Evolutionary conservation across 345 rosid genomes (phyloP).

Genomic region (Cardamine chenopodiifolia): DNA sequence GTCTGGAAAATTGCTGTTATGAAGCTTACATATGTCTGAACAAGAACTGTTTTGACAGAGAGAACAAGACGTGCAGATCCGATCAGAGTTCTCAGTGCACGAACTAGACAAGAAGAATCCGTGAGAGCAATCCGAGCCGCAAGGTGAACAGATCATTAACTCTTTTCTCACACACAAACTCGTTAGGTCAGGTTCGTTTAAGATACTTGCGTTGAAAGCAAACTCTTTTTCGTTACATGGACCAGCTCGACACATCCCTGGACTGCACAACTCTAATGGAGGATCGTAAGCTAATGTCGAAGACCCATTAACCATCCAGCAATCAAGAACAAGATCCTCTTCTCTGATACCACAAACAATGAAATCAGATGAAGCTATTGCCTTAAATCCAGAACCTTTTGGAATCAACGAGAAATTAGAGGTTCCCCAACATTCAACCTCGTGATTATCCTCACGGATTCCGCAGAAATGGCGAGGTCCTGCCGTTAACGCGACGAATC

Average conservation of each 20-base stretch:
- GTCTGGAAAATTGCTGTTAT: conserved; percentile 45
- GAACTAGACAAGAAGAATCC: conserved; percentile 84
- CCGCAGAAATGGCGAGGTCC: conserved; percentile 85
- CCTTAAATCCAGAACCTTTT: conserved; percentile 70
- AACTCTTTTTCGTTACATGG: conserved; percentile 61
- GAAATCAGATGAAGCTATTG: conserved; percentile 88
- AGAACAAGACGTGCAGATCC: conserved; percentile 82
- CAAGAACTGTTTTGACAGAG: conserved; percentile 95
- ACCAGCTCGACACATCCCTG: conserved; percentile 67
- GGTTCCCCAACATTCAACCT: conserved; percentile 85
- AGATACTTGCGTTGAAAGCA: conserved; percentile 81
- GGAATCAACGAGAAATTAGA: conserved; percentile 64
- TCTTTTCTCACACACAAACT: conserved; percentile 70
- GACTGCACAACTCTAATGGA: conserved; percentile 87
- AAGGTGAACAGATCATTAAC: conserved; percentile 70
- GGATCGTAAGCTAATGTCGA: conserved; percentile 60
- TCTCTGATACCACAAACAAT: conserved; percentile 79
- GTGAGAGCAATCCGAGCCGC: conserved; percentile 72
- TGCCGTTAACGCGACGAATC: conserved; percentile 63
- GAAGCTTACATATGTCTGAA: conserved; percentile 61
- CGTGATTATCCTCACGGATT: conserved; percentile 78
- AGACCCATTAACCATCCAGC: conserved; percentile 68
- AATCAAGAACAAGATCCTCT: conserved; percentile 81
- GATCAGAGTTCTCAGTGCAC: conserved; percentile 64
- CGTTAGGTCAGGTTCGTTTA: conserved; percentile 74